A percentile compares a stretch with the other conserved stretches of the same genome.
phyloP scores from a whole-genome alignment of 1,284 basidiomycete species.

The Marasmius fiardii region DNA sequence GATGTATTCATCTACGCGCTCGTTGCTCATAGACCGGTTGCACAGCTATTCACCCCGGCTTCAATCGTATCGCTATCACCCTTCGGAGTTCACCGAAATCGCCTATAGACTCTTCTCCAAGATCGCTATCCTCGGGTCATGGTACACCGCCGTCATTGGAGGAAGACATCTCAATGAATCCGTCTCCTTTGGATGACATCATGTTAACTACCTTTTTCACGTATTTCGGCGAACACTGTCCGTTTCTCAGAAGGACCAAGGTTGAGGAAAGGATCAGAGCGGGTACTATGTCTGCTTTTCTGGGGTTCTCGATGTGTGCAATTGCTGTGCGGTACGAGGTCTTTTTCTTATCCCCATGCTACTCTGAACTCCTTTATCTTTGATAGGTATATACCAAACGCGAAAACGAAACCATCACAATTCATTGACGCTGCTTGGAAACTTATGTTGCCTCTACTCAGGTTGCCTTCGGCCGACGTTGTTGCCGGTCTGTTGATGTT shows the following conservation, averaged over 20 bases:
- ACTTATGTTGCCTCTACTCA: slow-evolving; percentile 5
- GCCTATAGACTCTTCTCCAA: background rate
- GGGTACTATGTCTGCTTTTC: slow-evolving; percentile 9
- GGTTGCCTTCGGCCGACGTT: slow-evolving; percentile 7
- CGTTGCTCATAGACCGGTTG: background rate
- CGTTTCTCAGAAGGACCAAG: background rate
- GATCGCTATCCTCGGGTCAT: background rate
- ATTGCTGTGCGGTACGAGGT: slow-evolving; percentile 4
- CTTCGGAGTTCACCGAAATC: background rate
- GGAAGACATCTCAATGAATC: background rate
- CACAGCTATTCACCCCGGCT: slow-evolving; percentile 10
- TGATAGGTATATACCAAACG: background rate
- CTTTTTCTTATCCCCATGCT: background rate
- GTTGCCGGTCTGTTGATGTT: slow-evolving; percentile 5
- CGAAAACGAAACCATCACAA: slow-evolving; percentile 5
- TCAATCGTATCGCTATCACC: slow-evolving; percentile 11
- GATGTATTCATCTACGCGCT: background rate
- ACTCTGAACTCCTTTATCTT: background rate
- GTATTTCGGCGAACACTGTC: slow-evolving; percentile 9
- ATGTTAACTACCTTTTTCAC: slow-evolving; percentile 5
- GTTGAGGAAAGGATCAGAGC: slow-evolving; percentile 7
- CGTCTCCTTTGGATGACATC: slow-evolving; percentile 1
- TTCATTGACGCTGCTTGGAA: slow-evolving; percentile 9
- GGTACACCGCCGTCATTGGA: too few species aligned
- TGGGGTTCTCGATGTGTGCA: slow-evolving; percentile 6